Base-by-base conservation (phyloP, 140 eudicot genomes). In the Oenanthe javanica region DNA sequence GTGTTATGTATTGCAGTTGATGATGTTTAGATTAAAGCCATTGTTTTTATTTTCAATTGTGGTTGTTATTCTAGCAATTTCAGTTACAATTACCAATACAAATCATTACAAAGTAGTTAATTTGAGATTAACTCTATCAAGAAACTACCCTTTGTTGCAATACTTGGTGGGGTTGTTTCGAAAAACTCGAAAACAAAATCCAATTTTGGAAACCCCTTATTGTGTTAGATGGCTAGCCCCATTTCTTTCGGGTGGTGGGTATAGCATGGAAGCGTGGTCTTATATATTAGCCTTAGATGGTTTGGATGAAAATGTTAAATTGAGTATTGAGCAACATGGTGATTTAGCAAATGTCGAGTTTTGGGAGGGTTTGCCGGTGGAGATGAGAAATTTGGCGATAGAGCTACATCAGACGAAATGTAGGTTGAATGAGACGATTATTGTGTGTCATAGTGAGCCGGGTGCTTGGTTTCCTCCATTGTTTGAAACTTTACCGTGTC, bases 381-480 rank as follows among this genome's bases (percentile, higher is more conserved):
- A 89, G 63, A 85, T 88, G 90, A 85, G 79, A 50, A 77, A 45
- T 0, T 77, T 93, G 83, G 97, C 91, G 76, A 25, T 80, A 73
- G 82, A 86, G 82, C 90, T 93, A 66, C 76, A 87, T 45, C 79
- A 71, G n/a, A 85, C 85, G 21, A 74, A 87, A 50, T 93, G 98
- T 84, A 81, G 84, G 38, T 61, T 82, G 51, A 78, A 93, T 21
- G 90, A 88, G 78, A 82, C 93, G 1, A 61, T 91, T 77, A 94
- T 86, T 10, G 78, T 93, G 7, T 93, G 98, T 86, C 98, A 93
- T 80, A 93, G 98, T 80, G 98, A 93, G 83, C 97, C 98, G 27
- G 98, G 98, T 78, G 98, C 98, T 82, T 93, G 98, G 98, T 59
- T 84, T 38, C 98, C 98, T 38, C 90, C 97, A 1, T 84, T 93